These are phyloP conservation scores for Scolecobasidium constrictum DNA, from an alignment of 2,329 filamentous ascomycete genomes.

Conservation along the genomic window DNA sequence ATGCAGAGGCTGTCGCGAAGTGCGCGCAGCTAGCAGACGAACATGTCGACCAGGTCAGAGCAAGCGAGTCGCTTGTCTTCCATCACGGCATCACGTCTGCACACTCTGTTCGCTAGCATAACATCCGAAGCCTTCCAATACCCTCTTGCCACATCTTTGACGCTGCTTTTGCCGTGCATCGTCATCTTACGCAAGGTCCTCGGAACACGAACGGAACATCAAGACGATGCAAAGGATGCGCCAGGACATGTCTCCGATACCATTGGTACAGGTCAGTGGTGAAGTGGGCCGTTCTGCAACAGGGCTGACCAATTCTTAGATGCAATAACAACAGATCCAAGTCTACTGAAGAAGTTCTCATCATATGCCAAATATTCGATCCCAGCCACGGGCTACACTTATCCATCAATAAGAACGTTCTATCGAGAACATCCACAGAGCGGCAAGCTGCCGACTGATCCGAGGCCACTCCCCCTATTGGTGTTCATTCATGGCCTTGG, in stretches of 20 bases:
- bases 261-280: too few relatives aligned
- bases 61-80: background rate
- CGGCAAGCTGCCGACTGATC: conserved; percentile 59
- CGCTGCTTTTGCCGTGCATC: background rate
- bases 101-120: background rate
- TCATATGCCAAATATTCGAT: conserved; percentile 63
- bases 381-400: conserved; percentile 49
- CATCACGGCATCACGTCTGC: background rate
- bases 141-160: background rate
- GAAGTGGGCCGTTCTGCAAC: too few relatives aligned
- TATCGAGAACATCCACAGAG: conserved; percentile 72
- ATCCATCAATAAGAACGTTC: conserved; percentile 71
- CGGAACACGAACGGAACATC: too few relatives aligned
- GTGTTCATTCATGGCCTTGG: conserved; percentile 91
- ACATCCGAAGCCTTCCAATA: background rate
- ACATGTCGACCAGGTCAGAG: background rate
- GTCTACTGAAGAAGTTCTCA: conserved; percentile 70
- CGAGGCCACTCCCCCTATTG: conserved; percentile 66
- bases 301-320: conserved; percentile 1
- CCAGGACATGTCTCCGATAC: too few relatives aligned
- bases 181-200: background rate
- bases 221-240: too few relatives aligned
- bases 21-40: background rate
- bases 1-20: background rate
- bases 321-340: conserved; percentile 46